phyloP scores from a whole-genome alignment of 1,139 yeast species.

The Diutina catenulata region DNA sequence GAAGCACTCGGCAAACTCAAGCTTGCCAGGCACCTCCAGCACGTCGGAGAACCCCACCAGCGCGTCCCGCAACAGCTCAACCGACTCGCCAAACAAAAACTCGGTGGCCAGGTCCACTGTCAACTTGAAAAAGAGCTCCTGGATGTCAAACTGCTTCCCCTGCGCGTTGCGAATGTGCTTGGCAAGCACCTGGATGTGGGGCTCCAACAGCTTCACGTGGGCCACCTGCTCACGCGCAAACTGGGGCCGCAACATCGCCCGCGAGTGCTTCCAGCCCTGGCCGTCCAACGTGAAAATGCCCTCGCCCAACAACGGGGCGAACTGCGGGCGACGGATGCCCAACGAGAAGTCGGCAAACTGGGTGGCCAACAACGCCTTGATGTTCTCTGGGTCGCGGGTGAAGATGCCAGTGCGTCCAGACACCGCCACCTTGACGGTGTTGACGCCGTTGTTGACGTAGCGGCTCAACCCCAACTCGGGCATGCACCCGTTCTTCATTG shows the following conservation, averaged over 20 bases:
- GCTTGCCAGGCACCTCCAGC: slow-evolving; percentile 12
- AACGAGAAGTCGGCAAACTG: slow-evolving; percentile 4
- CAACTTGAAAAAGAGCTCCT: slow-evolving; percentile 34
- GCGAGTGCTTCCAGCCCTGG: slow-evolving; percentile 4
- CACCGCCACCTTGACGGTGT: no score
- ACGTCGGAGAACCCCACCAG: slow-evolving; percentile 13
- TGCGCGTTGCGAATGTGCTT: slow-evolving; percentile 6
- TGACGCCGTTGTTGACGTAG: no score
- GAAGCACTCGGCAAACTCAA: slow-evolving; percentile 20
- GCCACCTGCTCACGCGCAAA: slow-evolving; percentile 5
- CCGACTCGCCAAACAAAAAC: slow-evolving; percentile 38
- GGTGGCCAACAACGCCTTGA: slow-evolving; percentile 5
- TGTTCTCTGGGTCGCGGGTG: slow-evolving; percentile 14
- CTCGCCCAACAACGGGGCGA: background rate
- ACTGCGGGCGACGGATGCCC: slow-evolving; percentile 3
- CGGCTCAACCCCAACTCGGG: no score
- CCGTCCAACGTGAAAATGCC: slow-evolving; percentile 2
- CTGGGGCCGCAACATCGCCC: slow-evolving; percentile 4
- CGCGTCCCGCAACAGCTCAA: slow-evolving; percentile 13
- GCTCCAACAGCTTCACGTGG: slow-evolving; percentile 1
- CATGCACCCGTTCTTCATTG: no score
- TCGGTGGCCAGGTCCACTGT: slow-evolving; percentile 51
- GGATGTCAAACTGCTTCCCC: slow-evolving; percentile 28
- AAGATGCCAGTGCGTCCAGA: slow-evolving; percentile 9
- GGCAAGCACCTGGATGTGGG: background rate